These are phyloP conservation scores for Colletotrichum incanum DNA, from an alignment of 2,329 filamentous ascomycete species.

Conservation along the genomic window DNA sequence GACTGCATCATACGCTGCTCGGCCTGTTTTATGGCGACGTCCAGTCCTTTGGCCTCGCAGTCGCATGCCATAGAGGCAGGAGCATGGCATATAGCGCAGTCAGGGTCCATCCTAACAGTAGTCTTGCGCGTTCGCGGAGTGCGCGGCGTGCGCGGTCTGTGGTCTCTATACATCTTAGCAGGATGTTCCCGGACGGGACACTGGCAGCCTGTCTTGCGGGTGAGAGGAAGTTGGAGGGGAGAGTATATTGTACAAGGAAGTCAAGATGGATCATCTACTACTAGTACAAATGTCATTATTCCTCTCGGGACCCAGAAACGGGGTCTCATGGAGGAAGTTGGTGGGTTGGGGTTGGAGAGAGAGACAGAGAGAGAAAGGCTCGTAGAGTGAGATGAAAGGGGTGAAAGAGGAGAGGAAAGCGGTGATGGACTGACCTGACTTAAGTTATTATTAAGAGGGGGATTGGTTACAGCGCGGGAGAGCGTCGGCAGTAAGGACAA, in stretches of 20 bases:
- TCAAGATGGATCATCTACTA: slow-evolving; percentile 44
- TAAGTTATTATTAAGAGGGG: slow-evolving; percentile 39
- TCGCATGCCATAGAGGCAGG: slow-evolving; percentile 73
- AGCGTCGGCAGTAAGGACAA: slow-evolving; percentile 33
- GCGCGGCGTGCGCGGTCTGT: slow-evolving; percentile 45
- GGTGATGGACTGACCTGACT: slow-evolving; percentile 46
- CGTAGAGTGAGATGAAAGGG: slow-evolving; percentile 45
- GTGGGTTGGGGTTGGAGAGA: slow-evolving; percentile 37
- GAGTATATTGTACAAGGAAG: slow-evolving; percentile 52
- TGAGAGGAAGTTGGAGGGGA: slow-evolving; percentile 8
- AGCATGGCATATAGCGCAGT: slow-evolving; percentile 77
- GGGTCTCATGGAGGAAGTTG: slow-evolving; percentile 53
- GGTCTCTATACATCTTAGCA: slow-evolving; percentile 70
- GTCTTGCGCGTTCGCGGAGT: slow-evolving; percentile 56
- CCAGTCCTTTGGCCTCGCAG: slow-evolving; percentile 77
- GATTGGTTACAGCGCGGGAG: slow-evolving; percentile 25
- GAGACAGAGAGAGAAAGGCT: slow-evolving; percentile 34
- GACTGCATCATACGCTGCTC: slow-evolving; percentile 76
- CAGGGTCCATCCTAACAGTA: slow-evolving; percentile 76
- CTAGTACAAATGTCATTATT: slow-evolving; percentile 46
- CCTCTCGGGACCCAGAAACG: slow-evolving; percentile 52
- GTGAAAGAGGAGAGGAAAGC: slow-evolving; percentile 42
- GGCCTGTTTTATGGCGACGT: slow-evolving; percentile 74
- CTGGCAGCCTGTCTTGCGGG: slow-evolving; percentile 38
- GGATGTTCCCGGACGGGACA: slow-evolving; percentile 45